Conservation (phyloP, 805 yeast genomes). For the Barnettozyma pratensis region DNA sequence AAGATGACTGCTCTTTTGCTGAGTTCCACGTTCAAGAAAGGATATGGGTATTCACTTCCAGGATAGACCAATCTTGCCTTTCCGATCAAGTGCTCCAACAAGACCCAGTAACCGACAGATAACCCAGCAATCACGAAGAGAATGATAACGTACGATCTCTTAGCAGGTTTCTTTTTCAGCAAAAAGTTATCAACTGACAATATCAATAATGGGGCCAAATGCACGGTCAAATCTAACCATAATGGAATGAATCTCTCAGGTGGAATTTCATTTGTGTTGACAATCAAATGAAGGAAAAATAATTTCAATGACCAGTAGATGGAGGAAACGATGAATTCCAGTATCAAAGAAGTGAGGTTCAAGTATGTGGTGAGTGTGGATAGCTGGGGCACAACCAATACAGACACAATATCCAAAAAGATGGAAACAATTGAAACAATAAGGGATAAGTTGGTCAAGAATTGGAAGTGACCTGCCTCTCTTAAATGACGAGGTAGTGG, state of each 20-base stretch:
- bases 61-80: constrained; percentile 2
- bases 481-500: constrained; percentile 44
- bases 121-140: constrained; percentile 33
- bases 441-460: constrained; percentile 63
- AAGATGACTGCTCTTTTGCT: constrained; percentile 44
- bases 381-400: constrained; percentile 31
- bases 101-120: constrained; percentile 48
- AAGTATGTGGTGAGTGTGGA: constrained; percentile 6
- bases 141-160: constrained; percentile 32
- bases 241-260: constrained; percentile 38
- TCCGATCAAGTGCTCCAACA: constrained; percentile 31
- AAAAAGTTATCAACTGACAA: constrained; percentile 50
- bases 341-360: constrained; percentile 48
- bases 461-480: constrained; percentile 66
- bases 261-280: constrained; percentile 25
- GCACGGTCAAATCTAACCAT: constrained; percentile 50
- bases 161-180: constrained; percentile 42
- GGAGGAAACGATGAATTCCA: constrained; percentile 55
- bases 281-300: constrained; percentile 44
- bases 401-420: constrained; percentile 13
- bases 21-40: constrained; percentile 52
- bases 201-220: constrained; percentile 52
- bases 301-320: constrained; percentile 69
- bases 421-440: constrained; percentile 34
- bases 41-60: constrained; percentile 50